Conservation (phyloP, 768 basidiomycete genomes). For the Pleurotus sapidus region DNA sequence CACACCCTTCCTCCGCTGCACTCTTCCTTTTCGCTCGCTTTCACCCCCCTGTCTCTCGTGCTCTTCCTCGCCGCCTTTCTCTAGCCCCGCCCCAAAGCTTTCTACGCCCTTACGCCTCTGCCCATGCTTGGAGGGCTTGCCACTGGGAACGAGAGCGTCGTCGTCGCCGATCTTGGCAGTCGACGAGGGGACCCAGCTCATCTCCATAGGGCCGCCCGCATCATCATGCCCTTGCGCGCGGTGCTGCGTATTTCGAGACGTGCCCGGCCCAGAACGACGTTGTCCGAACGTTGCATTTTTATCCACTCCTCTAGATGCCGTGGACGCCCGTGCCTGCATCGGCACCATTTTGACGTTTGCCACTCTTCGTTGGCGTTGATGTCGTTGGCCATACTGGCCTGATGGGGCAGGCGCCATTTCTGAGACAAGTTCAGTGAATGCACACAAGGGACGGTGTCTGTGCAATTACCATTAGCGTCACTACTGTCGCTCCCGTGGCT, state of each 20-base stretch:
- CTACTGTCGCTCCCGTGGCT: constrained; percentile 43
- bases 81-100: constrained; percentile 85
- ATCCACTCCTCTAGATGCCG: constrained; percentile 27
- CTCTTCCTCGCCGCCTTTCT: constrained; percentile 61
- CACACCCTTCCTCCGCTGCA: constrained; percentile 69
- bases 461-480: constrained; percentile 48
- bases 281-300: constrained; percentile 69
- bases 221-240: constrained; percentile 16
- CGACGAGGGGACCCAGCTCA: constrained; percentile 74
- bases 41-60: constrained; percentile 53
- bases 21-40: constrained; percentile 75
- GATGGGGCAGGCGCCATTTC: no score
- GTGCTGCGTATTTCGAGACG: constrained; percentile 15
- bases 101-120: constrained; percentile 63
- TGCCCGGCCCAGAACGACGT: constrained; percentile 36
- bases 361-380: constrained; percentile 37
- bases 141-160: constrained; percentile 22
- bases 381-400: constrained; percentile 41
- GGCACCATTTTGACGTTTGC: constrained; percentile 66
- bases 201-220: constrained; percentile 73
- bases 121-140: constrained; percentile 26
- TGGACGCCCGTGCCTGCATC: constrained; percentile 44
- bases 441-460: no score
- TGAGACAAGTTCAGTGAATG: no score
- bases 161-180: constrained; percentile 33